Base-by-base conservation (phyloP, 140 eudicot species). In the Senecio squalidus region DNA sequence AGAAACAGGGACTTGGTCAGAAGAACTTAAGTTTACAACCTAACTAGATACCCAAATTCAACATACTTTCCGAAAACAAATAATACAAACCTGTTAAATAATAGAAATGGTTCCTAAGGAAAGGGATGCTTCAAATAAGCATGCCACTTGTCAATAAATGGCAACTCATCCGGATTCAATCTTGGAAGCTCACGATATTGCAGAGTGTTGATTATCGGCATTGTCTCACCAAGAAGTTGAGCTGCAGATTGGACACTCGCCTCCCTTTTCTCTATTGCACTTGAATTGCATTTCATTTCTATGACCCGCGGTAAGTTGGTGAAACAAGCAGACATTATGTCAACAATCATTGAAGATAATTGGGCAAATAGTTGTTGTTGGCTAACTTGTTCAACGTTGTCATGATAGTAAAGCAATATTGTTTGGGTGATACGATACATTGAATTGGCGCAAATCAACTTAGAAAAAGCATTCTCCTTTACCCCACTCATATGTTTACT, bases 371-470 rank as follows among this genome's bases (percentile, higher is more conserved):
- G 18, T 11, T 56, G 0, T 8, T 57, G 16, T 10, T 33, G 62
- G 62, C 46, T 56, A 20, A 33, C 28, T 6, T 20, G 9, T 4
- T 56, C 29, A 18, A 0, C 6, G 62, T 56, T 33, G 30, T 15
- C 6, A 1, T 56, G 46, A 27, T 13, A 33, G 4, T 28, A 17
- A 11, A 11, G 47, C 28, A 57, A 4, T 16, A 57, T 57, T 10
- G 62, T 57, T 34, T 57, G 6, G 16, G 62, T 33, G 9, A 34
- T 21, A 21, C 48, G 62, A 33, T 20, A 34, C 62, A 57, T 57
- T 4, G 48, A 57, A 4, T 4, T 10, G 47, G 48, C 62, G 2
- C 62, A 57, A 20, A 56, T 56, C 10, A 44, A 51, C 10, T 4
- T 24, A 18, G 9, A 1, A n/a, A 13, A 15, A 7, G 9, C 2